phyloP scores from a whole-genome alignment of 805 yeast genomes.

The Crinitomyces ghanaensis region DNA sequence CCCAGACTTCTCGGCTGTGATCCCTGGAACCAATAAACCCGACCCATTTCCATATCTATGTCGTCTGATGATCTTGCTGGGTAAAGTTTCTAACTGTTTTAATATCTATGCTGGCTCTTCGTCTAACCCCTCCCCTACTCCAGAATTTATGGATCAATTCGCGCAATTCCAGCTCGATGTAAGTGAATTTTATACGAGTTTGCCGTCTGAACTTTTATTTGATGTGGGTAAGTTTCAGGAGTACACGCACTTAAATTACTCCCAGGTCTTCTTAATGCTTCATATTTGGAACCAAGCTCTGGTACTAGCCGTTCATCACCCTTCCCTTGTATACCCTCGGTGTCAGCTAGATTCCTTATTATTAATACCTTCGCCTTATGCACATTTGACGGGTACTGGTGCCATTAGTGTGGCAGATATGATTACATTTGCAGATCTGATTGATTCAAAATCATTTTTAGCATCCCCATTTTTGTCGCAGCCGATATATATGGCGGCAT shows the following conservation, averaged over 20 bases:
- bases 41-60: constrained; percentile 22
- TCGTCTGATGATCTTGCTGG: constrained; percentile 15
- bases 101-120: constrained; percentile 12
- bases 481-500: constrained; percentile 21
- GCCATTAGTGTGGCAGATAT: constrained; percentile 23
- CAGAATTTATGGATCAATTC: constrained; percentile 11
- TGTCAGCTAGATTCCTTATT: constrained; percentile 15
- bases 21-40: constrained; percentile 7
- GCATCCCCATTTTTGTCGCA: constrained; percentile 21
- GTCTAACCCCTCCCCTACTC: constrained; percentile 8
- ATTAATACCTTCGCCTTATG: constrained; percentile 14
- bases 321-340: constrained; percentile 19
- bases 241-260: constrained; percentile 14
- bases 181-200: constrained; percentile 17
- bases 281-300: constrained; percentile 22
- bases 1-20: constrained; percentile 5
- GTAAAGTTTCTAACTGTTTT: constrained; percentile 19
- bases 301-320: constrained; percentile 22
- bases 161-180: constrained; percentile 15
- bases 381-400: constrained; percentile 19
- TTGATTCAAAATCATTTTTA: constrained; percentile 18
- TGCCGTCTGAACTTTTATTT: constrained; percentile 19
- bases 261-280: constrained; percentile 19
- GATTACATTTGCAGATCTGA: constrained; percentile 20
- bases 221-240: constrained; percentile 20